Evolutionary conservation across 2,329 filamentous ascomycete species (phyloP), one percentile per base, ranked within the genome.

Genomic region (Piedraia hortae): DNA sequence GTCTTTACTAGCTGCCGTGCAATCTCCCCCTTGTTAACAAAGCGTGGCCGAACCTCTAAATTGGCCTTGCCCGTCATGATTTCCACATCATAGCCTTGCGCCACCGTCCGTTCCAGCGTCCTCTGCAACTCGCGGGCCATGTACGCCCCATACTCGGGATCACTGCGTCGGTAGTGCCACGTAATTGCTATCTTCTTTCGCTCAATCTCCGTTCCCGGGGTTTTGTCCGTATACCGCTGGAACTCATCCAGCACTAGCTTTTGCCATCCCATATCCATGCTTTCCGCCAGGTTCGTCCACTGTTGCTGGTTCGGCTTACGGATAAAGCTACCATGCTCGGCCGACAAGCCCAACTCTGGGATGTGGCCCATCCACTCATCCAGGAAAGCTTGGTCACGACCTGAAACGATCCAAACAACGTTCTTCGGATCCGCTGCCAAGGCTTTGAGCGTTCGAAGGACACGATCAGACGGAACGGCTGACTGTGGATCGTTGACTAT

Each of bases 21-120:
- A 31, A 93, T 93, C 46, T 88, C 78, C 14, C 85, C 85, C 54
- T 97, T 97, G 57, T 93, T 93, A 50, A 97, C 78, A 38, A 89
- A 90, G 1, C 69, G 80, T 13, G 82, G 82, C n/a, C 85, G 69
- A 14, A 93, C 82, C 47, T 97, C 85, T 12, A 97, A 56, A 42
- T 93, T 93, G 29, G 82, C 82, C 51, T 93, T 97, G 35, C 85
- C 85, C 0, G 67, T 62, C 78, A 93, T 93, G 27, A 97, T 78
- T 37, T 93, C 82, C 3, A 93, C 74, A 21, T 90, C 78, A 61
- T 70, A 90, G 31, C 64, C 64, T 39, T 66, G 70, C 22, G 53
- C 66, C 1, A 90, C 70, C 0, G 65, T 74, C 4, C 57, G 52
- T 41, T 88, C 70, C 9, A 97, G 60, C 32, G 80, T 64, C 42